Evolutionary conservation across 192 early-diverging fungal genomes (phyloP).

Genomic region (Gamsiella multidivaricata): DNA sequence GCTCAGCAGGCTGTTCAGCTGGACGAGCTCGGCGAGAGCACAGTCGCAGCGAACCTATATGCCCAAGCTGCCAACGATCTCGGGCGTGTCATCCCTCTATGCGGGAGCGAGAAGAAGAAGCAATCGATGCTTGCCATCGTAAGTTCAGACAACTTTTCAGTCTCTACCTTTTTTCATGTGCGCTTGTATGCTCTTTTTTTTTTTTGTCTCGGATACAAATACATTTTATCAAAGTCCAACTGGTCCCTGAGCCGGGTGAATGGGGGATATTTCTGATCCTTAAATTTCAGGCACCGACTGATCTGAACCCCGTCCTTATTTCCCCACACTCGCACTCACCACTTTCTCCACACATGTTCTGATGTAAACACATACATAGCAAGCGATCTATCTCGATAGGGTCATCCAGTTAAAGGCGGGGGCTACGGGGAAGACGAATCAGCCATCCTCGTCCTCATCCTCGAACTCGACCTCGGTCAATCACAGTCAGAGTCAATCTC

Average conservation of each 20-base stretch:
- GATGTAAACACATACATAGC: slow-evolving; percentile 14
- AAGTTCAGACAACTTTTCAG: slow-evolving; percentile 2
- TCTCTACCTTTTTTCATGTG: background rate
- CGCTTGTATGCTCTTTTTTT: background rate
- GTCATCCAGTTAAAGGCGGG: slow-evolving; percentile 30
- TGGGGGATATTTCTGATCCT: background rate
- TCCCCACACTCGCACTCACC: background rate
- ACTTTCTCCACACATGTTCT: too few species aligned
- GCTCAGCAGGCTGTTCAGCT: slow-evolving; percentile 51
- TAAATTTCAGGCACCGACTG: slow-evolving; percentile 24
- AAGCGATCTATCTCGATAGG: slow-evolving; percentile 49
- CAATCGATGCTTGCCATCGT: slow-evolving; percentile 52
- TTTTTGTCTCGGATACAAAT: background rate
- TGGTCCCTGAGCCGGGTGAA: background rate
- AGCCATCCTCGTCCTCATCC: background rate
- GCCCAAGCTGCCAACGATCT: slow-evolving; percentile 46
- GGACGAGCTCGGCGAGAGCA: slow-evolving; percentile 37
- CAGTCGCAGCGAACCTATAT: slow-evolving; percentile 30
- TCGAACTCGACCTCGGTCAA: too few species aligned
- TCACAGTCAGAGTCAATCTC: background rate
- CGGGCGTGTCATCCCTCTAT: slow-evolving; percentile 47
- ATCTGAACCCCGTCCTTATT: slow-evolving; percentile 9
- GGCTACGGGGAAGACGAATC: background rate
- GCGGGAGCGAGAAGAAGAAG: slow-evolving; percentile 50
- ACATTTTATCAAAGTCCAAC: background rate